Evolutionary conservation across 495 filamentous ascomycete genomes (phyloP).

Genomic region (Tuber magnatum): DNA sequence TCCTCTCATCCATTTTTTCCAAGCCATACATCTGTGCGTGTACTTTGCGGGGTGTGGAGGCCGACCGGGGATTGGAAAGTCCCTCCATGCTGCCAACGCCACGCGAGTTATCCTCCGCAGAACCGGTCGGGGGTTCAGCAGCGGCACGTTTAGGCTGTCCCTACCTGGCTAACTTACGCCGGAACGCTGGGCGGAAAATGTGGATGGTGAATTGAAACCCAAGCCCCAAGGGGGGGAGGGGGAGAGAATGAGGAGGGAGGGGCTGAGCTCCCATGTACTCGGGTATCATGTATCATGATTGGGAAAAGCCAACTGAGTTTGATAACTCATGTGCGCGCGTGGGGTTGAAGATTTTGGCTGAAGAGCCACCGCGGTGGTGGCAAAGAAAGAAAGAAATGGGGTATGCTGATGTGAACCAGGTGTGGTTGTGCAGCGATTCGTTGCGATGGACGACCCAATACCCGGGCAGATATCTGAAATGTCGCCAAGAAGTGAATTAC

Average conservation of each 20-base stretch:
- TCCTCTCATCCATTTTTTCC: neutral
- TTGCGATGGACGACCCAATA: neutral
- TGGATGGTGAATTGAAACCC: slow-evolving; percentile 14
- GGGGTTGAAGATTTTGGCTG: neutral
- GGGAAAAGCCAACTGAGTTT: slow-evolving; percentile 6
- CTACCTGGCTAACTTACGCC: slow-evolving; percentile 6
- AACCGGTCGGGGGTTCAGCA: slow-evolving; percentile 14
- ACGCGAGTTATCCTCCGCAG: slow-evolving; percentile 31
- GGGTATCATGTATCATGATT: neutral
- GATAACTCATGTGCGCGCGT: neutral
- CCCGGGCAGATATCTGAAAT: neutral
- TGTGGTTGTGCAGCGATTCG: neutral
- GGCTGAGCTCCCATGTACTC: slow-evolving; percentile 19
- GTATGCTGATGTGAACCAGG: neutral
- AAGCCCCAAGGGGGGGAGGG: slow-evolving; percentile 21
- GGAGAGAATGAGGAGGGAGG: neutral
- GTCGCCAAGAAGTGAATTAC: neutral
- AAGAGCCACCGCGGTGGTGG: no score
- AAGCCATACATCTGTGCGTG: no score
- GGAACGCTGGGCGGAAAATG: neutral
- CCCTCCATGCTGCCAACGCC: slow-evolving; percentile 23
- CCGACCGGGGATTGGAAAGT: slow-evolving; percentile 1
- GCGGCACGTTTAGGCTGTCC: slow-evolving; percentile 20
- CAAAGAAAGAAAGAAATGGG: no score
- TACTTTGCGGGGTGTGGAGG: slow-evolving; percentile 6